These are phyloP conservation scores for Plasmodium vivax DNA, from an alignment of 169 alveolate genomes.

Conservation along the genomic window DNA sequence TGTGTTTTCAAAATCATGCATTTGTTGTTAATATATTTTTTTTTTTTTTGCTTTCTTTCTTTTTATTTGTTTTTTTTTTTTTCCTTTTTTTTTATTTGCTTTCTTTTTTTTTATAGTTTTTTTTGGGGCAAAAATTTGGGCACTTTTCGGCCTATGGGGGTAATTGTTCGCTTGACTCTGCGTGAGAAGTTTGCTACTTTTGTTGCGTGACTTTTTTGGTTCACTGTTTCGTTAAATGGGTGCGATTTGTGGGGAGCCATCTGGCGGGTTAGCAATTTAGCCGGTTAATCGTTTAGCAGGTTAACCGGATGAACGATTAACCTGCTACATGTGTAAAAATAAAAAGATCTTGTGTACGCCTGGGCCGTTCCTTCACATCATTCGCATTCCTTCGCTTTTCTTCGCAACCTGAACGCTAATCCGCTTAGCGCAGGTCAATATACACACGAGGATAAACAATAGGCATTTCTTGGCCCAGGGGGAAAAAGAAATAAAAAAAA, in stretches of 20 bases:
- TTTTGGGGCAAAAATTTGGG: neutral
- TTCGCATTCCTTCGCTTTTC: neutral
- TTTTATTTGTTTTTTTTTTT: neutral
- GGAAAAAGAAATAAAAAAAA: conserved; percentile 8
- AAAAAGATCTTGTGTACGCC: conserved; percentile 7
- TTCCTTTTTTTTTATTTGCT: neutral
- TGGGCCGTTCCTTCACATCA: neutral
- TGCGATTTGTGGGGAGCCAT: too few species aligned
- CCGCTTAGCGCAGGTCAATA: conserved; percentile 4
- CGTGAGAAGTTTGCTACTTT: neutral
- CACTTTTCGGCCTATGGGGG: neutral
- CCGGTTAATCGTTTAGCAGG: neutral
- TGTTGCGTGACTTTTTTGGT: neutral
- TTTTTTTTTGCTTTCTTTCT: neutral
- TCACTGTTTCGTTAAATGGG: neutral
- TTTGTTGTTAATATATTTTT: neutral
- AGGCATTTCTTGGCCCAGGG: neutral
- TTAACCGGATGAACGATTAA: neutral
- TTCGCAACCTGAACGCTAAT: conserved; percentile 20
- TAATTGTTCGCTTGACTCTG: neutral
- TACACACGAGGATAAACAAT: conserved; percentile 33
- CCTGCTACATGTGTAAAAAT: neutral
- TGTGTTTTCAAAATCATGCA: neutral
- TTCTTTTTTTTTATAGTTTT: too few species aligned
- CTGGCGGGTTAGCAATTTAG: neutral